Conservation (phyloP, 305 asterid species). For the Rubia balearica region DNA sequence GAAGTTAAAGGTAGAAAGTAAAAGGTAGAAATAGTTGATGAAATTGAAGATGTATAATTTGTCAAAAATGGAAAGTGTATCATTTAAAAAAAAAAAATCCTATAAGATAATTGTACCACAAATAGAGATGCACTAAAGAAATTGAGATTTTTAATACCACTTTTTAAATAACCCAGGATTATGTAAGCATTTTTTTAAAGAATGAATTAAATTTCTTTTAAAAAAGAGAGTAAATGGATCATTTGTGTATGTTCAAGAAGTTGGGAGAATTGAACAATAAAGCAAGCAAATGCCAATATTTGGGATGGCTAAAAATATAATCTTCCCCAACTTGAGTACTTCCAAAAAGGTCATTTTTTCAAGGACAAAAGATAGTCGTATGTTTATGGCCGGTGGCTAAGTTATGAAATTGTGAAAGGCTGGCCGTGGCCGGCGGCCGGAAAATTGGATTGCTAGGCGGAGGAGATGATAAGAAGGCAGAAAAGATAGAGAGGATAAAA, state of each 20-base stretch:
- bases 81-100: too few relatives aligned
- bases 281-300: not conserved
- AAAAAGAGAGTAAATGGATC: too few relatives aligned
- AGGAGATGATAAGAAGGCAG: not conserved
- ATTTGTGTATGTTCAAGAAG: constrained; percentile 1
- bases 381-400: not conserved
- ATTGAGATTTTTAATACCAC: too few relatives aligned
- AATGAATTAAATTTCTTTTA: too few relatives aligned
- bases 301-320: not conserved
- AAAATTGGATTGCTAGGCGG: constrained; percentile 2
- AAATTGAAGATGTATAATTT: too few relatives aligned
- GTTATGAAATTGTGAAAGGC: not conserved
- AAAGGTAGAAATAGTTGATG: too few relatives aligned
- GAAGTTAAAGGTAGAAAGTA: too few relatives aligned
- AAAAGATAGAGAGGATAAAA: not conserved
- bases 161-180: too few relatives aligned
- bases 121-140: too few relatives aligned
- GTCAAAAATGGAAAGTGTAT: too few relatives aligned
- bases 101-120: too few relatives aligned
- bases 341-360: not conserved
- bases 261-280: not conserved
- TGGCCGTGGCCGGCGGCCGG: constrained; percentile 4
- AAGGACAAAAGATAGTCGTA: not conserved
- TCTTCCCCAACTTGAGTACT: not conserved
- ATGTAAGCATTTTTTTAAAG: too few relatives aligned